Evolutionary conservation across 2,329 filamentous ascomycete species (phyloP).

Genomic region (Phialemonium atrogriseum): DNA sequence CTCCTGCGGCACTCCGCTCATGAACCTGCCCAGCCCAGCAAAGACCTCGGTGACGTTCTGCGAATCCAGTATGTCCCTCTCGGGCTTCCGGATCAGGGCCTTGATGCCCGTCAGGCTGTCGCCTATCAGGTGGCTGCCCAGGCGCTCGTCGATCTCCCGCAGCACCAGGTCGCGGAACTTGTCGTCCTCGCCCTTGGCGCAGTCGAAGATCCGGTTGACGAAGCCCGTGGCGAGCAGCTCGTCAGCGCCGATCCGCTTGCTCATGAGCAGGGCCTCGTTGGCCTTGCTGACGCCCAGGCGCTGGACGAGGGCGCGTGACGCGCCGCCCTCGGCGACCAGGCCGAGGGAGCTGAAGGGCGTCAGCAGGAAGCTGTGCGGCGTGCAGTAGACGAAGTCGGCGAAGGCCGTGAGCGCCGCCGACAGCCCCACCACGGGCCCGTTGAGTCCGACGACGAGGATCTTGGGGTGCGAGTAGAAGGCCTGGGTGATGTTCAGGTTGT

Average conservation of each 20-base stretch:
- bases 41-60: conserved; percentile 83
- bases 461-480: conserved; percentile 92
- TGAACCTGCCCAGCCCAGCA: conserved; percentile 72
- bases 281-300: conserved; percentile 73
- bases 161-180: conserved; percentile 67
- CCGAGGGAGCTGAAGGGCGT: conserved; percentile 89
- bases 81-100: conserved; percentile 67
- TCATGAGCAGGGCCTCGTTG: conserved; percentile 91
- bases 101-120: conserved; percentile 80
- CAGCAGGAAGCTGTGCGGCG: conserved; percentile 74
- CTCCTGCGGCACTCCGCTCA: conserved; percentile 72
- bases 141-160: conserved; percentile 68
- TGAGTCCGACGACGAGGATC: conserved; percentile 83
- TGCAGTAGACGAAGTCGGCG: conserved; percentile 87
- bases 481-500: conserved; percentile 84
- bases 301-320: conserved; percentile 69
- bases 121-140: conserved; percentile 72
- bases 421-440: conserved; percentile 84
- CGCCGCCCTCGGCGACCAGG: conserved; percentile 81
- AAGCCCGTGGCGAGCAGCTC: conserved; percentile 73
- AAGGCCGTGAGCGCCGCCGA: conserved; percentile 75
- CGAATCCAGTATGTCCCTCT: conserved; percentile 62
- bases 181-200: conserved; percentile 50
- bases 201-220: conserved; percentile 72
- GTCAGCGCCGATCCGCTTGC: conserved; percentile 62